Evolutionary conservation across 23 red algal genomes (phyloP).

Genomic region (Gracilariopsis chorda): DNA sequence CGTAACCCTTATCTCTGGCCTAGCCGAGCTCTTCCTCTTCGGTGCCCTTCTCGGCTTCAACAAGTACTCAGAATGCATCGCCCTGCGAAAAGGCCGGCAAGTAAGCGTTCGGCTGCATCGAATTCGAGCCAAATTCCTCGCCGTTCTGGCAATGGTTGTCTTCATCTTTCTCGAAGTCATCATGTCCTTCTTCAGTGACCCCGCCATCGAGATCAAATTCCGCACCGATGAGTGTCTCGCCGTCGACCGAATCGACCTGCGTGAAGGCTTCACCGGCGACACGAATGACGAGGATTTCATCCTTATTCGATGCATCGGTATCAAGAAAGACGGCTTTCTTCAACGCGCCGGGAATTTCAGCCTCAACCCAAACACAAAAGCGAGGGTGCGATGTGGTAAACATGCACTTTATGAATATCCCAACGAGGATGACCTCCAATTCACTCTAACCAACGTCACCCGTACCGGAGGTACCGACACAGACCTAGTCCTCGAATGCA

Average conservation of each 20-base stretch:
- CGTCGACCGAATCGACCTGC: background rate
- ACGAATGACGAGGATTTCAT: background rate
- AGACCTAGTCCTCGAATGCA: background rate
- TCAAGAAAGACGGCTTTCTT: background rate
- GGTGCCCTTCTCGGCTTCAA: background rate
- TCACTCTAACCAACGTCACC: background rate
- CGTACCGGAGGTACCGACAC: background rate
- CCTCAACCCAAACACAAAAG: background rate
- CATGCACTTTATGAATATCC: background rate
- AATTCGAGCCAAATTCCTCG: background rate
- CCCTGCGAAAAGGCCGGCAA: background rate
- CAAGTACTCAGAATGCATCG: background rate
- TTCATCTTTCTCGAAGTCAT: background rate
- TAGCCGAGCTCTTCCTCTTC: background rate
- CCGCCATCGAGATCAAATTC: background rate
- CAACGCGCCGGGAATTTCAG: background rate
- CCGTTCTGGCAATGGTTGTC: background rate
- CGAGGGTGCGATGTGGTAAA: background rate
- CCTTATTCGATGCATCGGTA: background rate
- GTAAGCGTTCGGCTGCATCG: background rate
- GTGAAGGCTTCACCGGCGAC: background rate
- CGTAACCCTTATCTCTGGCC: background rate
- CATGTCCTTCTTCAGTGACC: slow-evolving; percentile 14
- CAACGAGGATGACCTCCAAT: background rate
- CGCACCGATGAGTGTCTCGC: background rate